Base-by-base conservation (phyloP, 768 basidiomycete genomes). In the Dioszegia aurantiaca region DNA sequence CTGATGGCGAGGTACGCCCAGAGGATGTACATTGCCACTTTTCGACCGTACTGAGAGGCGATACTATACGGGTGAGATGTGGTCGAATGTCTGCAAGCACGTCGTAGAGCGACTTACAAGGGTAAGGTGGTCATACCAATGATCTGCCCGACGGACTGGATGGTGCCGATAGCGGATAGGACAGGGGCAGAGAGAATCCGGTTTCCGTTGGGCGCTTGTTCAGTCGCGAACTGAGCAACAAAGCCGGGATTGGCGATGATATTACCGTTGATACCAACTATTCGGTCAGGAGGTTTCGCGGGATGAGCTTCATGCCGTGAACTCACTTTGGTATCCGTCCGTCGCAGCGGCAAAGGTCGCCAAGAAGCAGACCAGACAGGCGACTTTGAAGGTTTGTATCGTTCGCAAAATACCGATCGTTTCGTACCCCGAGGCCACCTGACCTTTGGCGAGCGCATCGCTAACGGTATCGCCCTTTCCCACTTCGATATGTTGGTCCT, bases 221-320 rank as follows among this genome's bases (percentile, higher is more conserved):
- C 44, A 1, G 64, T 65, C 0, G 56, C 57, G 33, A 65, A 65
- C 21, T 65, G 64, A 27, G 52, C 47, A 23, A 62, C 45, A n/a
- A 65, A 65, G 14, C 64, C 64, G 4, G 60, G 39, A 40, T 62
- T 65, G 39, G 64, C 64, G n/a, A 65, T 59, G 54, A 65, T 61
- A 36, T 58, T 65, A 10, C 64, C 64, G 28, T 61, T 65, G 47
- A 65, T 59, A 58, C 61, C 61, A 39, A 62, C 55, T 57, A 19
- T 19, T 30, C n/a, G n/a, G n/a, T n/a, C n/a, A n/a, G n/a, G n/a
- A n/a, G n/a, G n/a, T n/a, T n/a, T n/a, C n/a, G n/a, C n/a, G n/a
- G n/a, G 28, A 26, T 30, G 10, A 47, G 21, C 16, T 24, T 28
- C 10, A 47, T 30, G 19, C 26, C 19, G 17, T 17, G 5, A 54